Evolutionary conservation across 352 stramenopile genomes (phyloP), one percentile per base, ranked within the genome.

Genomic region (Pythium guiyangense): DNA sequence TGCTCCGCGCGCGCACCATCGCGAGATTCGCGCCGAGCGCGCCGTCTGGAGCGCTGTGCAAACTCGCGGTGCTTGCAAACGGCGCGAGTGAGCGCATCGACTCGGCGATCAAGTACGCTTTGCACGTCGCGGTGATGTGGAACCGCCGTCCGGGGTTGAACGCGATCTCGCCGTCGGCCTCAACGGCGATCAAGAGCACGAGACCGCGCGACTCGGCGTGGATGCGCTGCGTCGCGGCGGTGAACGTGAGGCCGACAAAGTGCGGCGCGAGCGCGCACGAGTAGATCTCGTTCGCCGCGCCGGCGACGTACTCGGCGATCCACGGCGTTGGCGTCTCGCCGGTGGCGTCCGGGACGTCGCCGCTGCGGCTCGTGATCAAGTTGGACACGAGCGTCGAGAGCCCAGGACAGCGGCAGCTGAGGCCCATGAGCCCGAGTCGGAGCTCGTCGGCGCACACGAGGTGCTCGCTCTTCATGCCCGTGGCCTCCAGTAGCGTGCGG

Each of bases 371-470:
- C 3, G 79, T 88, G 35, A 95, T 88, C 27, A 95, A 62, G 52
- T 95, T 95, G 1, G 85, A 92, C 12, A 95, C 73, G 0, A 95
- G 70, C 9, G 85, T 95, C 25, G 84, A 95, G 3, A 95, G 66
- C 0, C 85, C 85, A 0, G 78, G 81, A 18, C 85, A 95, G 6
- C 85, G 72, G 49, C 85, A 95, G 51, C 84, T 95, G 1, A 95
- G 71, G 11, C 83, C 85, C 85, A 95, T 92, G 25, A 95, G 69
- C 3, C 85, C 85, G 6, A 93, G 67, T 1, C 84, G 76, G n/a
- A 93, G 72, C 47, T 90, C 77, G 39, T 95, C 83, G 0, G 79
- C 77, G 62, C 85, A 95, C 17, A 95, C 83, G 14, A 95, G 58
- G 37, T 93, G 76, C 4, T 91, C 77, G 22, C 76, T 74, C 45